These are phyloP conservation scores for Linderina pennispora DNA, from an alignment of 192 early-diverging fungal species.

Conservation along the genomic window DNA sequence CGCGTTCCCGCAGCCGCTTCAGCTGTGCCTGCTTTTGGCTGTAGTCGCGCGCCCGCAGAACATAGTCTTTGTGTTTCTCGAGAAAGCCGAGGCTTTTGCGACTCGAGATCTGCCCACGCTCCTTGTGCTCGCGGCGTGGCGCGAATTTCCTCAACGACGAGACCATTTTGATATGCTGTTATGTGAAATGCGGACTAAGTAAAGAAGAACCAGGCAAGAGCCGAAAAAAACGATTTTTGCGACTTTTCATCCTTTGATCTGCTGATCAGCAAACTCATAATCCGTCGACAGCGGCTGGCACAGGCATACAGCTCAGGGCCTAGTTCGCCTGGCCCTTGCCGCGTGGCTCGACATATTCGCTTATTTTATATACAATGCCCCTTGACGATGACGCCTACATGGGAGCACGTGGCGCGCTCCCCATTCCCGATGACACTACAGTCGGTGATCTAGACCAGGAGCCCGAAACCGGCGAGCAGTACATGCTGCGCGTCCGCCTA, in stretches of 20 bases:
- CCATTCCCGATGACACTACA: conserved; percentile 9
- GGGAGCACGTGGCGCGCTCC: conserved; percentile 29
- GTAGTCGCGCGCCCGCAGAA: conserved; percentile 87
- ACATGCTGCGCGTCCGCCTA: conserved; percentile 34
- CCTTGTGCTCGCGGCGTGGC: conserved; percentile 83
- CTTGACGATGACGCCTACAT: conserved; percentile 2
- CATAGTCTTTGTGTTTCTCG: conserved; percentile 99
- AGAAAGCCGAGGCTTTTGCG: conserved; percentile 71
- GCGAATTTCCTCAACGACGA: conserved; percentile 77
- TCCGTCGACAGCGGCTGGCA: too few species aligned
- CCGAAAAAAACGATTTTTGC: too few species aligned
- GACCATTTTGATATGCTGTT: conserved; percentile 33
- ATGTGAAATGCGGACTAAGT: neutral
- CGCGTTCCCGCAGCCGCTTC: conserved; percentile 81
- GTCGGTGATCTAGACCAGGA: conserved; percentile 19
- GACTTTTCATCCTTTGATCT: too few species aligned
- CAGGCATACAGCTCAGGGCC: too few species aligned
- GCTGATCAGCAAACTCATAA: too few species aligned
- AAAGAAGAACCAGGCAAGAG: neutral
- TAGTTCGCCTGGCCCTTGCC: too few species aligned
- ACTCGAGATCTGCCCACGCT: conserved; percentile 67
- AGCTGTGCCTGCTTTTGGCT: conserved; percentile 80
- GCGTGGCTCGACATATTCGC: too few species aligned
- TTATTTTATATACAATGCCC: neutral
- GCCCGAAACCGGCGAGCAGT: conserved; percentile 39